Evolutionary conservation across 306 rosid genomes (phyloP).

Genomic region (Prosopis cineraria): DNA sequence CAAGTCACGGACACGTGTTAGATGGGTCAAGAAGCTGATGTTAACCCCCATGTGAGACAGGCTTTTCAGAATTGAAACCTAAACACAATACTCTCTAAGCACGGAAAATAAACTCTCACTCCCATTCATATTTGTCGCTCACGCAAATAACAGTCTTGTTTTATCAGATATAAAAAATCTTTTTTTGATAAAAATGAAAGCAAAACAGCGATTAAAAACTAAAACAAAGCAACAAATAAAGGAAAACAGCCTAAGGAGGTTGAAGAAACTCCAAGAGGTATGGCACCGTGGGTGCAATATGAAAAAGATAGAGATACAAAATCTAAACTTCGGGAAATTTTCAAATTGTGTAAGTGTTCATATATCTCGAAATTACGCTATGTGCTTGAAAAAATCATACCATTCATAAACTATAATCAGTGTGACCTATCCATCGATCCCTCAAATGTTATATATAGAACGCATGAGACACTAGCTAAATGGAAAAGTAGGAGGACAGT

Average conservation of each 20-base stretch:
- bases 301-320: not conserved
- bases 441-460: too few relatives aligned
- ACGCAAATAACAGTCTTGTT: not conserved
- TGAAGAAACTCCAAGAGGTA: too few relatives aligned
- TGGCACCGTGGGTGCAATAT: too few relatives aligned
- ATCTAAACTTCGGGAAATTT: not conserved
- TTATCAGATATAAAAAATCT: too few relatives aligned
- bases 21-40: slow-evolving; percentile 33
- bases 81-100: slow-evolving; percentile 29
- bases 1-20: slow-evolving; percentile 35
- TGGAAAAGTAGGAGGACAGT: not conserved
- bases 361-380: not conserved
- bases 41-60: slow-evolving; percentile 38
- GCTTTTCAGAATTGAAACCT: slow-evolving; percentile 24
- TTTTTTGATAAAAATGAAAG: too few relatives aligned
- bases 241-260: too few relatives aligned
- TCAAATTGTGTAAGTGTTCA: slow-evolving; percentile 25
- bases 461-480: not conserved
- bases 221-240: too few relatives aligned
- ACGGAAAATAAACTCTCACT: slow-evolving; percentile 34
- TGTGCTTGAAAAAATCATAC: not conserved
- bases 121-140: not conserved
- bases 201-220: too few relatives aligned
- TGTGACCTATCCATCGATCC: not conserved
- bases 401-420: not conserved